phyloP scores from a whole-genome alignment of 768 basidiomycete genomes.

The Mycena kentingensis region DNA sequence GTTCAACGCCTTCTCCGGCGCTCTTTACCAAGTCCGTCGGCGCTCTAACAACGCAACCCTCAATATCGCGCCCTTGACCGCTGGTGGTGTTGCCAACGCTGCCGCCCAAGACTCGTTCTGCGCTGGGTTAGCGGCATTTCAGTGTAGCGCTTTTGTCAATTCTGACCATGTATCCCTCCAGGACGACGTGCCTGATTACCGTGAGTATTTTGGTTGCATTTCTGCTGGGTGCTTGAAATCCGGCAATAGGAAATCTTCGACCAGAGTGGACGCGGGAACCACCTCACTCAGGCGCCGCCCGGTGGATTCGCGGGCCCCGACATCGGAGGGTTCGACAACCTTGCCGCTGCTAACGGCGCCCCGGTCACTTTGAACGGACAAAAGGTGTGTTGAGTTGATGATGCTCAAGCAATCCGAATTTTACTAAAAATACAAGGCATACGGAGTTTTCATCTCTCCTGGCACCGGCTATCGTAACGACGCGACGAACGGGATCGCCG shows the following conservation, averaged over 20 bases:
- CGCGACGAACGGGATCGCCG: constrained; percentile 9
- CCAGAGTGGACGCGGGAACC: constrained; percentile 3
- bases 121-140: too few species aligned
- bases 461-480: constrained; percentile 10
- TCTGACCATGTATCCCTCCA: too few species aligned
- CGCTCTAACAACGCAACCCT: constrained; percentile 15
- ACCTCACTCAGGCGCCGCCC: constrained; percentile 7
- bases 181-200: constrained; percentile 13
- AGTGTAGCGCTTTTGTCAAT: too few species aligned
- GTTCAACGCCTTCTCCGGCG: constrained; percentile 8
- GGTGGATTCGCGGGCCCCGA: constrained; percentile 12
- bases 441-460: constrained; percentile 15
- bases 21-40: constrained; percentile 18
- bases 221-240: not conserved
- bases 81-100: constrained; percentile 20
- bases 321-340: constrained; percentile 10
- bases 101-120: constrained; percentile 17
- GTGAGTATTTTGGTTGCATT: not conserved
- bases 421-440: constrained; percentile 5
- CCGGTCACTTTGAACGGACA: constrained; percentile 7
- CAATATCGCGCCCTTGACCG: constrained; percentile 13
- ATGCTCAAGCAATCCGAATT: not conserved
- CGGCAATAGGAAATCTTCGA: not conserved
- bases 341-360: constrained; percentile 10
- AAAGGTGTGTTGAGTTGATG: not conserved